These are phyloP conservation scores for Kwoniella sp. DNA, from an alignment of 768 basidiomycete species.

Conservation along the genomic window DNA sequence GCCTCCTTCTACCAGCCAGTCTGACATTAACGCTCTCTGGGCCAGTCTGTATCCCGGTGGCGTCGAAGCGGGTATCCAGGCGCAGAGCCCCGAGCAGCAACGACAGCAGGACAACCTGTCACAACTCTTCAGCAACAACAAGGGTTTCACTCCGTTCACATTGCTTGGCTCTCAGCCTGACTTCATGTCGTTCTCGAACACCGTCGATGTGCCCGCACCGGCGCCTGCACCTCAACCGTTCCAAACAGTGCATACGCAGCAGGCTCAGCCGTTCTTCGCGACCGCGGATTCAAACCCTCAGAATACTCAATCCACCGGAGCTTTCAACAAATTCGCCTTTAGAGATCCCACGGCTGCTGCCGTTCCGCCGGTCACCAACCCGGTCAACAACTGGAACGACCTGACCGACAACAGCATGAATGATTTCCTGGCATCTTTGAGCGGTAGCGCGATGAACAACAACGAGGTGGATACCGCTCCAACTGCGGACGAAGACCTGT, in stretches of 20 bases:
- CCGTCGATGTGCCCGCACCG: slow-evolving; percentile 1
- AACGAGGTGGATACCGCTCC: slow-evolving; percentile 1
- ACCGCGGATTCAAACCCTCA: no score
- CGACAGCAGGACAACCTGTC: slow-evolving; percentile 11
- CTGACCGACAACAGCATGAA: slow-evolving; percentile 32
- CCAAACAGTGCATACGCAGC: neutral
- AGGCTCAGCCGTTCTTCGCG: no score
- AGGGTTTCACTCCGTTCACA: slow-evolving; percentile 15
- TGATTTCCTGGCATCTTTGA: slow-evolving; percentile 38
- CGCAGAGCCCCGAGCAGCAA: slow-evolving; percentile 6
- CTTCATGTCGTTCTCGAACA: slow-evolving; percentile 24
- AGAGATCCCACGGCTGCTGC: slow-evolving; percentile 20
- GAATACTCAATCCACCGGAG: neutral
- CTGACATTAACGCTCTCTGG: slow-evolving; percentile 42
- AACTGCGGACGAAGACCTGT: slow-evolving; percentile 25
- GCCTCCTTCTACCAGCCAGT: slow-evolving; percentile 18
- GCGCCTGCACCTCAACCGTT: neutral
- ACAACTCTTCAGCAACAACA: neutral
- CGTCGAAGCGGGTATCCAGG: slow-evolving; percentile 5
- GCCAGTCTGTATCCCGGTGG: slow-evolving; percentile 38
- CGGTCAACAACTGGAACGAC: slow-evolving; percentile 24
- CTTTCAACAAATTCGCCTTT: slow-evolving; percentile 23
- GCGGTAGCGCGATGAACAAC: slow-evolving; percentile 5
- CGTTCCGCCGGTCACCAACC: neutral
- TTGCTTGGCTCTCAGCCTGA: slow-evolving; percentile 19